Conservation (phyloP, 345 rosid species). For the Adansonia digitata region DNA sequence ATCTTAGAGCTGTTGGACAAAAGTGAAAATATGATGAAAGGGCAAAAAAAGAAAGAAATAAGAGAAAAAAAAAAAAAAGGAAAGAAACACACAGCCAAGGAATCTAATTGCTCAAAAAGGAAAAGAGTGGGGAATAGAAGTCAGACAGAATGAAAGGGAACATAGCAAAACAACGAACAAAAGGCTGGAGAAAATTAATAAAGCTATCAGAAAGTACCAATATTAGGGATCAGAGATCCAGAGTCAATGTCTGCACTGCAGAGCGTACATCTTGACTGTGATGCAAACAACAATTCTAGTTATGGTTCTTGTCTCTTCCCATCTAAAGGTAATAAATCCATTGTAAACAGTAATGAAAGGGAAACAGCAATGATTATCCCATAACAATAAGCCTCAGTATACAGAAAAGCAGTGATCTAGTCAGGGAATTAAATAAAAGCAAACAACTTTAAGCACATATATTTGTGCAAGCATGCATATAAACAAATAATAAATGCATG, state of each 20-base stretch:
- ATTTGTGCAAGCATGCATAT: neutral
- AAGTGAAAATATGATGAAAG: neutral
- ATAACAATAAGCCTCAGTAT: neutral
- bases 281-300: slow-evolving; percentile 37
- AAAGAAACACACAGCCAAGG: neutral
- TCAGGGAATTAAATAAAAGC: neutral
- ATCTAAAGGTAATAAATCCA: slow-evolving; percentile 15
- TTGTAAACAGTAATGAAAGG: neutral
- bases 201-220: slow-evolving; percentile 42
- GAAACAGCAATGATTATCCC: neutral
- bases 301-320: slow-evolving; percentile 25
- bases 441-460: neutral
- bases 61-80: neutral
- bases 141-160: neutral
- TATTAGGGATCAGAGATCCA: slow-evolving; percentile 69
- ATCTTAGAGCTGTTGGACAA: slow-evolving; percentile 63
- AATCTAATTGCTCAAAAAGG: neutral
- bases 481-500: neutral
- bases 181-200: neutral
- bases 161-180: slow-evolving; percentile 1
- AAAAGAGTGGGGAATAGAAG: neutral
- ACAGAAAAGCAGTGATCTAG: neutral
- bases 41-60: neutral
- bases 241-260: slow-evolving; percentile 79
- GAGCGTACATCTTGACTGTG: slow-evolving; percentile 86